These are phyloP conservation scores for Dioscorea alata DNA, from an alignment of 106 monocot genomes.

Conservation along the genomic window DNA sequence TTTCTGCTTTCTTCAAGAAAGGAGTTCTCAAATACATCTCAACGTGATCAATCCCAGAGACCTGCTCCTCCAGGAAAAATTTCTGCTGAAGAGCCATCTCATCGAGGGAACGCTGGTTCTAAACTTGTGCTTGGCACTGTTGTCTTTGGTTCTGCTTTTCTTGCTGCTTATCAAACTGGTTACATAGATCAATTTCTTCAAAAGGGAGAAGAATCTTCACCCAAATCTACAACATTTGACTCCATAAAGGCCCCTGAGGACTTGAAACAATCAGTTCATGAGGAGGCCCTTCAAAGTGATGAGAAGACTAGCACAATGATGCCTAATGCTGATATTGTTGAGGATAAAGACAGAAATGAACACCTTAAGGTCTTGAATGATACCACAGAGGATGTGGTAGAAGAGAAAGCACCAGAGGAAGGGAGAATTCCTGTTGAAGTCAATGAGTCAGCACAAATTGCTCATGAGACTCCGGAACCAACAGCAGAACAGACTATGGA, in stretches of 20 bases:
- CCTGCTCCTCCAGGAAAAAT: conserved; percentile 22
- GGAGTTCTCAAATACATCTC: conserved; percentile 33
- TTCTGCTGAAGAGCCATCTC: conserved; percentile 22
- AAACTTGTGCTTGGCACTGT: conserved; percentile 47
- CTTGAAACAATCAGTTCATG: conserved; percentile 11
- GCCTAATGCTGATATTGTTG: conserved; percentile 15
- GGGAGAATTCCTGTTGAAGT: conserved; percentile 13
- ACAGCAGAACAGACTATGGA: conserved; percentile 18
- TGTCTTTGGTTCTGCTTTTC: conserved; percentile 34
- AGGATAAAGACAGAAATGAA: conserved; percentile 11
- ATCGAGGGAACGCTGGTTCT: conserved; percentile 20
- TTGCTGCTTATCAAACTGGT: conserved; percentile 48
- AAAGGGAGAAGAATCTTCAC: conserved; percentile 22
- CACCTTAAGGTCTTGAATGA: conserved; percentile 6
- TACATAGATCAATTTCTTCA: conserved; percentile 25
- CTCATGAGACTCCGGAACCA: conserved; percentile 5
- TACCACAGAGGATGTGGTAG: conserved; percentile 13
- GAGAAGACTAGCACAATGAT: conserved; percentile 13
- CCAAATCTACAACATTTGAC: conserved; percentile 4
- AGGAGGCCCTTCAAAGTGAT: conserved; percentile 14
- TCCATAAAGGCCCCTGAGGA: conserved; percentile 11
- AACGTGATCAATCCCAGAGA: conserved; percentile 15
- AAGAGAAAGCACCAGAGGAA: not conserved
- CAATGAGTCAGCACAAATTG: conserved; percentile 11
- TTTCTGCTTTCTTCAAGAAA: conserved; percentile 41